Conservation (phyloP, 257 asterid species). For the Perilla frutescens region DNA sequence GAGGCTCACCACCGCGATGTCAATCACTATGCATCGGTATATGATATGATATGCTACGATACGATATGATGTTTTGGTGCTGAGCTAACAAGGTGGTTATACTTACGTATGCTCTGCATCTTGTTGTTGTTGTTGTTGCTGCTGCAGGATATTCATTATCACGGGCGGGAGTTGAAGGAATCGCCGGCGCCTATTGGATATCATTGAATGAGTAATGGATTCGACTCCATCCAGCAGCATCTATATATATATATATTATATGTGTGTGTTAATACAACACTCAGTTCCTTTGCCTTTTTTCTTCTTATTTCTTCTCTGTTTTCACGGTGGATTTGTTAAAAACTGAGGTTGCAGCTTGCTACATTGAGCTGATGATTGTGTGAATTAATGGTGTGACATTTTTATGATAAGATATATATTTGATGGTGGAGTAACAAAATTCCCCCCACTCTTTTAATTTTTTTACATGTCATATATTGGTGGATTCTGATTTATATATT, state of each 20-base stretch:
- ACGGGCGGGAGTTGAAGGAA: conserved; percentile 56
- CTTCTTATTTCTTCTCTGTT: not conserved
- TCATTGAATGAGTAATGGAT: conserved; percentile 39
- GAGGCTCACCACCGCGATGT: conserved; percentile 99
- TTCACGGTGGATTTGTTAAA: not conserved
- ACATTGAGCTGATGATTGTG: not conserved
- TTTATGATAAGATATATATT: not conserved
- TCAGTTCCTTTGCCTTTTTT: not conserved
- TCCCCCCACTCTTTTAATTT: not conserved
- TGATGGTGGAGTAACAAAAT: not conserved
- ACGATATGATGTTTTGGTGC: not conserved
- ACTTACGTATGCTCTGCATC: not conserved
- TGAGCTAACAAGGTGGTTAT: not conserved
- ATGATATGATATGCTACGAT: not conserved
- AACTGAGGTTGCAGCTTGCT: not conserved
- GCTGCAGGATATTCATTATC: conserved; percentile 60
- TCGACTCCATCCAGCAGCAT: not conserved
- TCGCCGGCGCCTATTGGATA: conserved; percentile 58
- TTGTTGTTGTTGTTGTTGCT: not conserved
- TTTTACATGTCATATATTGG: not conserved
- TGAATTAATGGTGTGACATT: not conserved
- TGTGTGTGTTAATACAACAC: not conserved
- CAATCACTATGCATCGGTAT: conserved; percentile 89
- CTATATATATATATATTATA: not conserved
- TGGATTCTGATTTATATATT: conserved; percentile 30